Evolutionary conservation across 1,284 basidiomycete genomes (phyloP).

Genomic region (Exobasidium rhododendri): DNA sequence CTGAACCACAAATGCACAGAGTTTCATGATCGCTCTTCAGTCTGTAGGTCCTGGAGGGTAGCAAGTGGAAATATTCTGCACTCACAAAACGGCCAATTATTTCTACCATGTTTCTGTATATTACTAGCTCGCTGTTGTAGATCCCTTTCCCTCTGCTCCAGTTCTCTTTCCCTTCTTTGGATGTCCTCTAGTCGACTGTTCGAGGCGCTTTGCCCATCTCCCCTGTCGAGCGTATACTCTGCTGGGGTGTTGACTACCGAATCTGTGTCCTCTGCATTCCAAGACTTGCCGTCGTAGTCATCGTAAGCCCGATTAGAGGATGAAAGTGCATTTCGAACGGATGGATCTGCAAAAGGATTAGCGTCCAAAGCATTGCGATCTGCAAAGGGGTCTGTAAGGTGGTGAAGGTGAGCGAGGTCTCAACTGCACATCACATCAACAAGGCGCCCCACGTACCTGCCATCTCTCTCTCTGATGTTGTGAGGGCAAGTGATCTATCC

Average conservation of each 20-base stretch:
- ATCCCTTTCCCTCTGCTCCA: slow-evolving; percentile 73
- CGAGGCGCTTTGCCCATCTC: slow-evolving; percentile 25
- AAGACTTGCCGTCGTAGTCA: slow-evolving; percentile 20
- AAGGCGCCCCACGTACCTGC: no score
- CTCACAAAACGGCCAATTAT: slow-evolving; percentile 76
- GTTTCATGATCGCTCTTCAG: neutral
- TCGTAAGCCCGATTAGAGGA: slow-evolving; percentile 37
- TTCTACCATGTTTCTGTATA: slow-evolving; percentile 74
- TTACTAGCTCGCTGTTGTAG: slow-evolving; percentile 63
- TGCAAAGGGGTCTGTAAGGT: slow-evolving; percentile 39
- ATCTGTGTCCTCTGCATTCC: slow-evolving; percentile 10
- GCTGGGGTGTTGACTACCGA: neutral
- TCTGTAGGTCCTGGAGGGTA: no score
- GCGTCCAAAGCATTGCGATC: slow-evolving; percentile 47
- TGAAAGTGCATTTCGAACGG: slow-evolving; percentile 47
- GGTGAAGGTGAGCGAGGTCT: no score
- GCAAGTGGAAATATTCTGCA: neutral
- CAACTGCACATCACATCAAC: no score
- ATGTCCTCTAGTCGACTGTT: slow-evolving; percentile 64
- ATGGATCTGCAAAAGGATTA: slow-evolving; percentile 56
- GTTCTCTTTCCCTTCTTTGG: slow-evolving; percentile 70
- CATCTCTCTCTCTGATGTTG: no score
- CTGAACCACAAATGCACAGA: no score
- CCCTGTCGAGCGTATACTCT: slow-evolving; percentile 13
- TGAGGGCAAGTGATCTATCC: no score